These are phyloP conservation scores for Aspergillus japonicus DNA, from an alignment of 2,329 filamentous ascomycete genomes.

Conservation along the genomic window DNA sequence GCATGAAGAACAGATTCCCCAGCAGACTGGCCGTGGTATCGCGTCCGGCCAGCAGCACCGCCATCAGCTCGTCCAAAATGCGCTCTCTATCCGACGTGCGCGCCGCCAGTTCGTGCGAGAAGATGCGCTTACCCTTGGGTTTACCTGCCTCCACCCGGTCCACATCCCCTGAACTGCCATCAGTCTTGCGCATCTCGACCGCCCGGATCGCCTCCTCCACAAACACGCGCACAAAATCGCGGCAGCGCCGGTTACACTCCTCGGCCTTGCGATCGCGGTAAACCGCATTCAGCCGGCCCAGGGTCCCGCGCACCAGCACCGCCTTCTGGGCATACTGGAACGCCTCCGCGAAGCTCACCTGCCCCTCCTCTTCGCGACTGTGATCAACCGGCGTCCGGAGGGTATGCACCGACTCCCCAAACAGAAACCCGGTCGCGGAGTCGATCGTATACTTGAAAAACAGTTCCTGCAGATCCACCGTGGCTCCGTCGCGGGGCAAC, in stretches of 20 bases:
- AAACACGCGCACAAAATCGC: neutral
- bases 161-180: no score
- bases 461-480: neutral
- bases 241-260: neutral
- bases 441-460: neutral
- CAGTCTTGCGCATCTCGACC: neutral
- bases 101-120: neutral
- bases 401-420: neutral
- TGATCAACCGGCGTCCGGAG: neutral
- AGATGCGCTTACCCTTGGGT: neutral
- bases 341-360: neutral
- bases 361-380: neutral
- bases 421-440: neutral
- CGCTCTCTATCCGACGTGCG: neutral
- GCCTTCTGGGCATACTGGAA: neutral
- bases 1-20: neutral
- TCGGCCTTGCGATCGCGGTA: neutral
- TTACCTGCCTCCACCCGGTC: neutral
- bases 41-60: slow-evolving; percentile 56
- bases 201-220: neutral
- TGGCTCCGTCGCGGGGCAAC: neutral
- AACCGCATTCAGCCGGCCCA: neutral
- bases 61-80: neutral
- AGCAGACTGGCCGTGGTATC: slow-evolving; percentile 67
- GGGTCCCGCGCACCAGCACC: neutral